A percentile compares a stretch with the other conserved stretches of the same genome.
These are phyloP conservation scores for Fraxinus pennsylvanica DNA, from an alignment of 257 asterid genomes.

Conservation along the genomic window DNA sequence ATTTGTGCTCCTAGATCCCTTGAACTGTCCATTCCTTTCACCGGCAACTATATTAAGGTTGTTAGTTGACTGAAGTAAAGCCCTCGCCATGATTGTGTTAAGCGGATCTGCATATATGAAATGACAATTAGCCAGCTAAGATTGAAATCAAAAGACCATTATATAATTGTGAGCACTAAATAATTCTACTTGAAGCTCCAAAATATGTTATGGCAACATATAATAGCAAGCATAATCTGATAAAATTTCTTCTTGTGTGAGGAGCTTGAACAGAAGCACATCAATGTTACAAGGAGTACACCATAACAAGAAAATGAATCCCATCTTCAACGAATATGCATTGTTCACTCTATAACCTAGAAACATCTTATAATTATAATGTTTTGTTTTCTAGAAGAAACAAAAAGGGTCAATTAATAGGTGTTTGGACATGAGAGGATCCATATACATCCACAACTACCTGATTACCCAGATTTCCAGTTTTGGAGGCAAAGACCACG, in stretches of 20 bases:
- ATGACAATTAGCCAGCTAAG: conserved; percentile 6
- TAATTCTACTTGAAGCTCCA: neutral
- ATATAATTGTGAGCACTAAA: neutral
- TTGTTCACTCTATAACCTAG: neutral
- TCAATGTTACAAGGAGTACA: neutral
- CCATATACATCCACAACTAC: neutral
- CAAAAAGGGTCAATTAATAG: neutral
- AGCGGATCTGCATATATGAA: conserved; percentile 25
- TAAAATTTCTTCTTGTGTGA: neutral
- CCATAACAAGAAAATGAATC: neutral
- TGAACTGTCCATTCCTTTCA: conserved; percentile 28
- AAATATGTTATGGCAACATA: neutral
- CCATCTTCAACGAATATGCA: neutral
- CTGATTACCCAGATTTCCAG: conserved; percentile 13
- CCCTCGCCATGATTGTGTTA: conserved; percentile 38
- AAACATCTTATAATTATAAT: neutral
- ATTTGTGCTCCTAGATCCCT: conserved; percentile 31
- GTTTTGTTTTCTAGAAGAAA: neutral
- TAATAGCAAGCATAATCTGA: neutral
- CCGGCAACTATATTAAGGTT: conserved; percentile 31
- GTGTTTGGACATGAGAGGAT: neutral
- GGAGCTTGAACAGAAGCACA: neutral
- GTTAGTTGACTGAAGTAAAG: conserved; percentile 34
- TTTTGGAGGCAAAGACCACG: neutral
- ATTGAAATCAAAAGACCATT: neutral